Base-by-base conservation (phyloP, 768 basidiomycete genomes). In the Megacollybia marginata region DNA sequence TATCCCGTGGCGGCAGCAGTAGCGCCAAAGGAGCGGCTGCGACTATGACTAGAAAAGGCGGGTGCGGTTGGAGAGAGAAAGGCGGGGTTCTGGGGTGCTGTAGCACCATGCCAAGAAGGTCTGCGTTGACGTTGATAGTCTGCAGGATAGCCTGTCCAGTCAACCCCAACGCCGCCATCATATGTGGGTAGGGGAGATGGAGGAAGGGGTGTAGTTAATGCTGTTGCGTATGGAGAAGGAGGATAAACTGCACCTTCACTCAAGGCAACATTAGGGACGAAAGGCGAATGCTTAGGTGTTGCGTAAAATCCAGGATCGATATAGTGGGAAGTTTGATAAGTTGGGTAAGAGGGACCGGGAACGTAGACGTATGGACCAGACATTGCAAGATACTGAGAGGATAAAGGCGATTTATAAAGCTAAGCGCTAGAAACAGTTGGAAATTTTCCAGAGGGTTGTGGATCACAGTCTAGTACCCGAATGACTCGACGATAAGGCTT, bases 351-450 rank as follows among this genome's bases (percentile, higher is more conserved):
- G 6, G 58, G 19, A n/a, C 63, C 59, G 2, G 74, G 73, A 1
- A 62, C 67, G 47, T 73, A 78, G 38, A 73, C 57, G 56, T 66
- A 78, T 50, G 76, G 73, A 23, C 47, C 60, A 46, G 71, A 66
- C 71, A 72, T 72, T 55, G 46, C 60, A 20, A 40, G 19, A 20
- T 6, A 50, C n/a, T 20, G 49, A 38, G 19, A 47, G 18, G 10
- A 32, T 10, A 18, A 32, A 9, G 16, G n/a, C 12, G 20, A 16
- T 38, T 50, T 46, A 44, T 33, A 40, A 40, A 18, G 3, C 15
- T 15, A 15, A 8, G 38, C 38, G 38, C 13, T 40, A 40, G 4
- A 6, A 28, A 3, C 2, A 28, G 6, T 6, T 28, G 23, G 23
- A 28, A 6, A 6, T 2, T 3, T 28, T 6, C 23, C 23, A 6